Evolutionary conservation across 2,329 filamentous ascomycete genomes (phyloP).

Genomic region (Scopulariopsis brevicaulis): DNA sequence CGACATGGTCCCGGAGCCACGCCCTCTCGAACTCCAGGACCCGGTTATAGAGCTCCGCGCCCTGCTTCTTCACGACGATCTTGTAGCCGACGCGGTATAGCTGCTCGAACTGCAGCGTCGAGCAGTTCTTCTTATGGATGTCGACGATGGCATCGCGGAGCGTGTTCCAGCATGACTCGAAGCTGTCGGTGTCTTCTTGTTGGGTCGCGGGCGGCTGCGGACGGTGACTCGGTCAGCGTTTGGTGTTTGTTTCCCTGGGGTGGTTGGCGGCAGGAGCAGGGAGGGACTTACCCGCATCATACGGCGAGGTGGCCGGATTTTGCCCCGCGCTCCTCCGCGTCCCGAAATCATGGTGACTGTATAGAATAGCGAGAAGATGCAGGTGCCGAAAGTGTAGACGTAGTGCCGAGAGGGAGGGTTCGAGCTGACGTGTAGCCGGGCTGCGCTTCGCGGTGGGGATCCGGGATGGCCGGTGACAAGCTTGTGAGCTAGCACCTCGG

Average conservation of each 20-base stretch:
- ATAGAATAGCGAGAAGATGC: not conserved
- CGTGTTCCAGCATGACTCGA: slow-evolving; percentile 73
- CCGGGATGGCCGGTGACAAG: not conserved
- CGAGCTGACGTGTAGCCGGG: not conserved
- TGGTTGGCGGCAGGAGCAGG: not conserved
- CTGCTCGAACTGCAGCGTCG: slow-evolving; percentile 83
- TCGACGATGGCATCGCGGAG: slow-evolving; percentile 69
- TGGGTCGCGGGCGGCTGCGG: slow-evolving; percentile 13
- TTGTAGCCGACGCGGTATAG: slow-evolving; percentile 92
- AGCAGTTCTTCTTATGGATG: slow-evolving; percentile 88
- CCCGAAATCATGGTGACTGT: slow-evolving; percentile 7
- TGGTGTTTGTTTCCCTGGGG: not conserved
- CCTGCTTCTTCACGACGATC: slow-evolving; percentile 81
- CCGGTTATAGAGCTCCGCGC: slow-evolving; percentile 66
- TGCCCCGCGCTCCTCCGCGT: slow-evolving; percentile 1
- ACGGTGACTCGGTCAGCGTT: not conserved
- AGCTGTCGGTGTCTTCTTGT: slow-evolving; percentile 55
- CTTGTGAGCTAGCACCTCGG: not conserved
- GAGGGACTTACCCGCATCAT: slow-evolving; percentile 3
- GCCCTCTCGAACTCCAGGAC: slow-evolving; percentile 72
- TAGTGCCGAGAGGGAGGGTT: not conserved
- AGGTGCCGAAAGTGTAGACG: not conserved
- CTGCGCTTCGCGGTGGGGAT: not conserved
- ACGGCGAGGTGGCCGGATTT: slow-evolving; percentile 3
- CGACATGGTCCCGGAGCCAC: slow-evolving; percentile 69